phyloP scores from a whole-genome alignment of 169 alveolate species.

The Eimeria sp. region DNA sequence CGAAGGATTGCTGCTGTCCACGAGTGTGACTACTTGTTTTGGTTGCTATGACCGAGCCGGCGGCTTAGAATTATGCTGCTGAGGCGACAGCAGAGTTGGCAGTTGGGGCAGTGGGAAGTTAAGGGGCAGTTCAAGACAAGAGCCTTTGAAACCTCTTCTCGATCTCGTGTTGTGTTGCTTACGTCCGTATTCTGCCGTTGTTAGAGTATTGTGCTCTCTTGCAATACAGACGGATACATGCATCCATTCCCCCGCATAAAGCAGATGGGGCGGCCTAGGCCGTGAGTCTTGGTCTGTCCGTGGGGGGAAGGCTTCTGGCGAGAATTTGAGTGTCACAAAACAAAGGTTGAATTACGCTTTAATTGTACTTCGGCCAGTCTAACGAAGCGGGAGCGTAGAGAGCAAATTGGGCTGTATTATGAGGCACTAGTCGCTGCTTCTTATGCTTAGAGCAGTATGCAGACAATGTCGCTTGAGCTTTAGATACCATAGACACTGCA shows the following conservation, averaged over 20 bases:
- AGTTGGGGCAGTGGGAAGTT: constrained; percentile 12
- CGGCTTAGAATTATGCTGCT: background rate
- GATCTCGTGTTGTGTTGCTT: background rate
- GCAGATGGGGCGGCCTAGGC: background rate
- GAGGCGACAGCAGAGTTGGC: constrained; percentile 6
- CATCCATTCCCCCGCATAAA: background rate
- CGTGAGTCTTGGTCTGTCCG: background rate
- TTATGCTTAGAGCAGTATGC: background rate
- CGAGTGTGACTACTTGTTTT: background rate
- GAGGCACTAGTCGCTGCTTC: background rate
- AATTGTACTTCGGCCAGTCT: background rate
- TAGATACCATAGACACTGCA: background rate
- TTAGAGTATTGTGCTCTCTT: background rate
- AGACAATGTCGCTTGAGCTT: background rate
- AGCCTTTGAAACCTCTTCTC: constrained; percentile 23
- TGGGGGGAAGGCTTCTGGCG: background rate
- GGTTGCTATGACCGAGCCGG: background rate
- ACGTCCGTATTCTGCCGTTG: background rate
- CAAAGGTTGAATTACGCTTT: constrained; percentile 20
- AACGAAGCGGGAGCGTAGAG: no score
- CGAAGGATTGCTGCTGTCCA: background rate
- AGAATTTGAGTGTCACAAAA: constrained; percentile 39
- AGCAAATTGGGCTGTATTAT: no score
- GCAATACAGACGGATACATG: background rate
- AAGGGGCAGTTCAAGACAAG: background rate